Conservation (phyloP, 192 early-diverging fungal species). For the Podila verticillata region DNA sequence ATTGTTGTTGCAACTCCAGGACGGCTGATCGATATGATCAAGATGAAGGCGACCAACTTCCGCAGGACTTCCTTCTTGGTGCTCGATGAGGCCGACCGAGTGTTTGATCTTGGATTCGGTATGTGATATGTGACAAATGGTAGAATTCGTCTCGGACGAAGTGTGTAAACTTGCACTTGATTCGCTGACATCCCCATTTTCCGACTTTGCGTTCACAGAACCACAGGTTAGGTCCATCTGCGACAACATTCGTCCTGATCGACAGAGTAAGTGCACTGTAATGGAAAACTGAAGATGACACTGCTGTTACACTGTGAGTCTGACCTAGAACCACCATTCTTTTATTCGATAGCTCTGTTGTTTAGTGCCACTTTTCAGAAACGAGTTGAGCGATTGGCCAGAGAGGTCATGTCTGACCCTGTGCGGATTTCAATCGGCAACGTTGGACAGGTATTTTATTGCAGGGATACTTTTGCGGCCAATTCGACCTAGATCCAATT, state of each 20-base stretch:
- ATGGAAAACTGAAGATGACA: background rate
- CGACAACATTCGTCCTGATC: conserved; percentile 81
- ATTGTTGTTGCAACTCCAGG: conserved; percentile 89
- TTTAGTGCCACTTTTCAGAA: conserved; percentile 86
- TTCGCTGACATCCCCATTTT: background rate
- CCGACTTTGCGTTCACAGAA: conserved; percentile 50
- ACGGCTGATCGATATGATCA: conserved; percentile 87
- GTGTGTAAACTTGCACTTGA: too few species aligned
- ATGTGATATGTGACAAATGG: conserved; percentile 53
- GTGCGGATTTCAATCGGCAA: conserved; percentile 79
- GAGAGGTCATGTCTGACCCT: conserved; percentile 76
- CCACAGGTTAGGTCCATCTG: conserved; percentile 84
- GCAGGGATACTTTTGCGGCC: background rate
- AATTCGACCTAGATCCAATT: background rate
- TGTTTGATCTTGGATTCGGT: conserved; percentile 96
- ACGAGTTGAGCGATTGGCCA: conserved; percentile 73
- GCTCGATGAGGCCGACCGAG: conserved; percentile 96
- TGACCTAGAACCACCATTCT: background rate
- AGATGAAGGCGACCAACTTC: conserved; percentile 88
- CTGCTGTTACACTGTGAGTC: background rate
- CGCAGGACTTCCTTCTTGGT: conserved; percentile 86
- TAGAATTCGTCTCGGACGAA: too few species aligned
- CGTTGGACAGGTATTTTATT: conserved; percentile 59
- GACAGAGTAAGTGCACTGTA: conserved; percentile 68
- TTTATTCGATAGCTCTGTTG: conserved; percentile 60